Conservation (phyloP, 2,329 filamentous ascomycete species). For the Exophiala oligosperma region DNA sequence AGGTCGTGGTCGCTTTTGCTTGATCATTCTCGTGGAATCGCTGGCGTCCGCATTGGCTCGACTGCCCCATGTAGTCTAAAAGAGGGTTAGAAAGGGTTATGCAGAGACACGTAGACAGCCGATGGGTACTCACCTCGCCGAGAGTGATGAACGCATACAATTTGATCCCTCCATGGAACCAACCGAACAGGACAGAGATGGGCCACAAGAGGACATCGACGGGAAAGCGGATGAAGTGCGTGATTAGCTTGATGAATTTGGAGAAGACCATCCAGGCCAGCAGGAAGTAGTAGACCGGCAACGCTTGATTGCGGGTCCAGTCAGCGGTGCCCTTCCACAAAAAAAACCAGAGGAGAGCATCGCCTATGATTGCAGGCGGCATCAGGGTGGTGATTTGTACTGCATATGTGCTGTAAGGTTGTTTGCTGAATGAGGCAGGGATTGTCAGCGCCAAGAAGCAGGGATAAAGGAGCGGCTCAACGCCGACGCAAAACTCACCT, state of each 20-base stretch:
- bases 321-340: constrained; percentile 67
- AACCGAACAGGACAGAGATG: constrained; percentile 86
- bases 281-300: constrained; percentile 61
- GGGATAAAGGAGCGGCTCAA: constrained; percentile 18
- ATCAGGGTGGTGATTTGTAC: constrained; percentile 91
- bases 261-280: constrained; percentile 79
- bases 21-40: constrained; percentile 67
- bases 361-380: constrained; percentile 77
- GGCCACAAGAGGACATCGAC: constrained; percentile 77
- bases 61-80: constrained; percentile 90
- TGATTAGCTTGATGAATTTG: constrained; percentile 88
- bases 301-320: constrained; percentile 57
- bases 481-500: constrained; percentile 61
- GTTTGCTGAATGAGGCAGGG: constrained; percentile 60
- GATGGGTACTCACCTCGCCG: constrained; percentile 66
- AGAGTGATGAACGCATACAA: constrained; percentile 81
- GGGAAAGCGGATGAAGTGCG: constrained; percentile 81
- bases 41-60: constrained; percentile 87
- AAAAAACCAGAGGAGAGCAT: constrained; percentile 69
- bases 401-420: constrained; percentile 91
- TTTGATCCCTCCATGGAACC: constrained; percentile 91
- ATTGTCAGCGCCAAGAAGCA: constrained; percentile 20
- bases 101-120: background rate
- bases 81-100: too few relatives aligned
- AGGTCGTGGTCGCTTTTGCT: constrained; percentile 19